Conservation (phyloP, 495 filamentous ascomycete species). For the Lichenothelia convexa region DNA sequence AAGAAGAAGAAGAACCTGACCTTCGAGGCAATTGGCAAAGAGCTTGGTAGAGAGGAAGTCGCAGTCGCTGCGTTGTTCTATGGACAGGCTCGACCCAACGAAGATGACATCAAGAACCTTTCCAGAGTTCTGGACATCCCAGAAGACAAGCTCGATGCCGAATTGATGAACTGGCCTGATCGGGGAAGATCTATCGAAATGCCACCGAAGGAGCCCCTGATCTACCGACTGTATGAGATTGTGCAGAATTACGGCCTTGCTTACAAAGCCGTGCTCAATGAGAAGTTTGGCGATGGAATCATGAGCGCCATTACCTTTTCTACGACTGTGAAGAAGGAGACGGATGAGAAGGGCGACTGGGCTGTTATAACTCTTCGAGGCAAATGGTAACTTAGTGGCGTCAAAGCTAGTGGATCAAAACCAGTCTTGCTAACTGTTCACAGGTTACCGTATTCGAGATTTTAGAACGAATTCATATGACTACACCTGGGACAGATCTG, state of each 20-base stretch:
- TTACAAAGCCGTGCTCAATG: slow-evolving; percentile 90
- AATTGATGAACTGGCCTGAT: slow-evolving; percentile 61
- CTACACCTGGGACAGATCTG: no score
- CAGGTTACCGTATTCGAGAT: no score
- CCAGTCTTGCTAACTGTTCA: no score
- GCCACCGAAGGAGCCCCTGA: slow-evolving; percentile 84
- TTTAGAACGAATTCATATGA: no score
- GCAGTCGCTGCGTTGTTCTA: slow-evolving; percentile 89
- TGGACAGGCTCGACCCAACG: slow-evolving; percentile 65
- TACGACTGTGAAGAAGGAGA: slow-evolving; percentile 92
- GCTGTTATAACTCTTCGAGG: slow-evolving; percentile 80
- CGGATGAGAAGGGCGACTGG: slow-evolving; percentile 71
- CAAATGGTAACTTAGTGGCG: slow-evolving; percentile 74
- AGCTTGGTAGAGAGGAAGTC: slow-evolving; percentile 73
- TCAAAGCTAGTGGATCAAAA: no score
- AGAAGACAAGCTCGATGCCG: slow-evolving; percentile 33
- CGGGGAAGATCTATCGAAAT: slow-evolving; percentile 72
- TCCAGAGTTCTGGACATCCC: slow-evolving; percentile 46
- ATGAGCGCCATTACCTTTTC: slow-evolving; percentile 94
- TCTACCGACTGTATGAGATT: slow-evolving; percentile 90
- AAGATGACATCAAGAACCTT: slow-evolving; percentile 60
- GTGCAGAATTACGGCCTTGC: slow-evolving; percentile 97
- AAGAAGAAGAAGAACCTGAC: slow-evolving; percentile 58
- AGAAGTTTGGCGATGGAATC: slow-evolving; percentile 98
- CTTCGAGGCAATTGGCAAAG: slow-evolving; percentile 62